phyloP scores from a whole-genome alignment of 176 grass and related monocot species.

The Hordeum marinum region DNA sequence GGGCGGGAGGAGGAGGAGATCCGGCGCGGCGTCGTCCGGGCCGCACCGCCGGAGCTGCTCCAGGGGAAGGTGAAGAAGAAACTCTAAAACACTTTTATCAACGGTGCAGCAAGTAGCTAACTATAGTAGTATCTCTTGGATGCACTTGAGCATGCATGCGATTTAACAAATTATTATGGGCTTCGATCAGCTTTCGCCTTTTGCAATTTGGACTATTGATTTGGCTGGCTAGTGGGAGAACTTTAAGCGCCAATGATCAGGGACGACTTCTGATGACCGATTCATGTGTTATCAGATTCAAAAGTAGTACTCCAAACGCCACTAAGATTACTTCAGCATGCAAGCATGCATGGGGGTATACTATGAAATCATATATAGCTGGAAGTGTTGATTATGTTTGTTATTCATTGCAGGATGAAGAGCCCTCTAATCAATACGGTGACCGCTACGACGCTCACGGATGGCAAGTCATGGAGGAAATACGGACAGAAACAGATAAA shows the following conservation, averaged over 20 bases:
- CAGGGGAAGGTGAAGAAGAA: conserved; percentile 54
- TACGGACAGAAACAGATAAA: conserved; percentile 81
- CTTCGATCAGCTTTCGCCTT: neutral
- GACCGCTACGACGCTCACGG: neutral
- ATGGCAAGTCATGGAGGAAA: conserved; percentile 75
- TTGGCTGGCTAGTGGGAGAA: neutral
- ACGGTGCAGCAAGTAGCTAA: no score
- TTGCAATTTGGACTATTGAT: neutral
- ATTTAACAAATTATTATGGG: neutral
- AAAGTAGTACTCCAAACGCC: neutral
- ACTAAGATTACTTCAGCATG: neutral
- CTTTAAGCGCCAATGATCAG: conserved; percentile 22
- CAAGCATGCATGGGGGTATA: neutral
- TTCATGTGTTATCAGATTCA: neutral
- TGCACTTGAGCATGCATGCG: neutral
- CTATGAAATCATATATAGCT: neutral
- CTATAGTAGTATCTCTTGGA: no score
- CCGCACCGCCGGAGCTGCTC: conserved; percentile 27
- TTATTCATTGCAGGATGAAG: conserved; percentile 42
- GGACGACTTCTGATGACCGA: neutral
- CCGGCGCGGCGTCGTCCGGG: neutral
- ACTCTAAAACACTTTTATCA: no score
- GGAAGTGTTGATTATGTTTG: neutral
- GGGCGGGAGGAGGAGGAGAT: neutral
- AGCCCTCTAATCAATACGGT: conserved; percentile 32